phyloP scores from a whole-genome alignment of 805 yeast species.

The Kodamaea leandrae region DNA sequence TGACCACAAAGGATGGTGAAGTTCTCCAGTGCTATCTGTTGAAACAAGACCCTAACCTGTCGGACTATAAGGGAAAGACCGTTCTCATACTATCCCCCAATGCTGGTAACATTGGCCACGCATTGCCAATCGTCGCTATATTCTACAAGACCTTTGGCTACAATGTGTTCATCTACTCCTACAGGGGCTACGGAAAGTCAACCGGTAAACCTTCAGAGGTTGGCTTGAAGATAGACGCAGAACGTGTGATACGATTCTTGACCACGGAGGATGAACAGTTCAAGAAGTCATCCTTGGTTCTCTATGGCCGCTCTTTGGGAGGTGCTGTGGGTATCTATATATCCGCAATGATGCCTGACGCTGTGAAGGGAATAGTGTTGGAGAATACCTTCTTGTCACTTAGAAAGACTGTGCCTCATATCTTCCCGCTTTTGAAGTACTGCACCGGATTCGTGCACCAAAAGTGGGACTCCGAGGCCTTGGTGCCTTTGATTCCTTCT shows the following conservation, averaged over 20 bases:
- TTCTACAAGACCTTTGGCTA: slow-evolving; percentile 61
- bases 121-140: slow-evolving; percentile 72
- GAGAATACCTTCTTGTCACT: slow-evolving; percentile 86
- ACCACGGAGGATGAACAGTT: slow-evolving; percentile 48
- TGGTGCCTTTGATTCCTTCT: slow-evolving; percentile 49
- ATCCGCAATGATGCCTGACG: slow-evolving; percentile 53
- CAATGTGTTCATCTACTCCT: slow-evolving; percentile 82
- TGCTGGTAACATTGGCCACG: slow-evolving; percentile 95
- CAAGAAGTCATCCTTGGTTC: slow-evolving; percentile 50
- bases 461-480: slow-evolving; percentile 74
- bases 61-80: slow-evolving; percentile 56
- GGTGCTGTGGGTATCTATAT: slow-evolving; percentile 92
- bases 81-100: slow-evolving; percentile 82
- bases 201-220: slow-evolving; percentile 72
- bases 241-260: slow-evolving; percentile 63
- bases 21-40: slow-evolving; percentile 63
- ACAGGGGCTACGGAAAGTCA: slow-evolving; percentile 86
- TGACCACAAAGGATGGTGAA: slow-evolving; percentile 71
- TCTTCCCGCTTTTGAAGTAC: slow-evolving; percentile 64
- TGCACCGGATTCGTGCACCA: slow-evolving; percentile 67
- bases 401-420: slow-evolving; percentile 65
- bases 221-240: slow-evolving; percentile 83
- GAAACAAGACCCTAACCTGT: slow-evolving; percentile 42
- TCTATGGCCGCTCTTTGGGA: slow-evolving; percentile 90
- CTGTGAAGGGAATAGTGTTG: slow-evolving; percentile 63